Base-by-base conservation (phyloP, 225 moss, liverwort and hornwort species). In the Anthoceros angustus region DNA sequence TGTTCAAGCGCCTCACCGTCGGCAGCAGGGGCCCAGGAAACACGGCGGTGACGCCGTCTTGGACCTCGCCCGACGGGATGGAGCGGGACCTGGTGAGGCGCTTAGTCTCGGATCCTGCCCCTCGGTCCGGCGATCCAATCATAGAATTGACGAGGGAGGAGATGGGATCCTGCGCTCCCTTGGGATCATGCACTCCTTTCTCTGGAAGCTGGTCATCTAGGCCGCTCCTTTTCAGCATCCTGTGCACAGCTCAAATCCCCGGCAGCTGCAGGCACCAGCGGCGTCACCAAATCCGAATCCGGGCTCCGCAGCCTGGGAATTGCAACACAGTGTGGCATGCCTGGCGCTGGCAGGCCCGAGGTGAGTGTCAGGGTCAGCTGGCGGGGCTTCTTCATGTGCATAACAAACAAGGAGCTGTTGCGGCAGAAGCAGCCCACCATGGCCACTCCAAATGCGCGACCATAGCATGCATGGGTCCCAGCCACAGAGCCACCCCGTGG, bases 171-270 rank as follows among this genome's bases (percentile, higher is more conserved):
- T 46, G 39, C 46, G 63, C 11, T 7, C 63, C 65, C 41, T 62
- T 55, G 50, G 21, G 18, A 55, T 15, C 25, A 38, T 46, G 39
- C 46, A 46, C 11, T 7, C 63, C 65, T 26, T 62, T 61, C 69
- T 60, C 25, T 18, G 32, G 32, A 32, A 43, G 41, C 62, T 66
- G 63, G 38, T 77, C 77, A 46, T 66, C 68, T 42, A 60, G 43
- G 12, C 63, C 77, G 63, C 71, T 74, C 62, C 71, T 78, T 71
- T 61, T 71, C 67, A 71, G 74, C 77, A 78, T 78, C 74, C 73
- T 78, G 70, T 71, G 77, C 43, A 14, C 32, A 32, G 32, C 32
- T 32, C 32, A 4, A 32, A 32, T 32, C 32, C 32, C 32, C 32
- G 1, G 32, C 32, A 32, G 32, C 32, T 32, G 32, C 32, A 32